phyloP scores from a whole-genome alignment of 495 filamentous ascomycete genomes.

The Penicillium argentinense region DNA sequence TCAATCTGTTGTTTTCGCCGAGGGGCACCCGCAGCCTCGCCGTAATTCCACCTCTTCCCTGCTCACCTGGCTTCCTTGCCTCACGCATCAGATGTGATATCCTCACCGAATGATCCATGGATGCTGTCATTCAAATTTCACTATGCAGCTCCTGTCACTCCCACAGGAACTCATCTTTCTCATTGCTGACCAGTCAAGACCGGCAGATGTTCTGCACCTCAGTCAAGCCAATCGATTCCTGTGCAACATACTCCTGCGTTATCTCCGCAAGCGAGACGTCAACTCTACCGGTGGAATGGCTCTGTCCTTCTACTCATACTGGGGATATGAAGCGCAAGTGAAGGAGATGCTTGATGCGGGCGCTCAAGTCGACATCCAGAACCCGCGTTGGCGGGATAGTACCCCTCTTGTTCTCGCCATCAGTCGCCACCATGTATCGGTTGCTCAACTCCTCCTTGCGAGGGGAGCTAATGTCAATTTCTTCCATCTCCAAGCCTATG shows the following conservation, averaged over 20 bases:
- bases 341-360: not conserved
- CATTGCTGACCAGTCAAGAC: not conserved
- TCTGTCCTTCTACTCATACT: not conserved
- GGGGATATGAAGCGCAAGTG: not conserved
- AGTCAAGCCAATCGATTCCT: not conserved
- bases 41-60: no score
- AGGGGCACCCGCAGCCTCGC: no score
- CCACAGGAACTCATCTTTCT: slow-evolving; percentile 1
- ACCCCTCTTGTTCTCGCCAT: not conserved
- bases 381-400: not conserved
- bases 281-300: not conserved
- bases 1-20: no score
- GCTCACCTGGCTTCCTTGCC: no score
- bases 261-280: not conserved
- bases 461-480: not conserved
- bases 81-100: no score
- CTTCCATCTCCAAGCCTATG: not conserved
- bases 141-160: not conserved
- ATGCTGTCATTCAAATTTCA: not conserved
- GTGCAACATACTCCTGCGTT: not conserved
- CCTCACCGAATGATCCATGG: slow-evolving; percentile 69
- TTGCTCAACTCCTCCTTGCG: not conserved
- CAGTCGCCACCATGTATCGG: not conserved
- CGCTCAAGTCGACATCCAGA: not conserved
- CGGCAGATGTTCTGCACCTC: not conserved